Base-by-base conservation (phyloP, 768 basidiomycete genomes). In the Cyclocybe cylindracea region DNA sequence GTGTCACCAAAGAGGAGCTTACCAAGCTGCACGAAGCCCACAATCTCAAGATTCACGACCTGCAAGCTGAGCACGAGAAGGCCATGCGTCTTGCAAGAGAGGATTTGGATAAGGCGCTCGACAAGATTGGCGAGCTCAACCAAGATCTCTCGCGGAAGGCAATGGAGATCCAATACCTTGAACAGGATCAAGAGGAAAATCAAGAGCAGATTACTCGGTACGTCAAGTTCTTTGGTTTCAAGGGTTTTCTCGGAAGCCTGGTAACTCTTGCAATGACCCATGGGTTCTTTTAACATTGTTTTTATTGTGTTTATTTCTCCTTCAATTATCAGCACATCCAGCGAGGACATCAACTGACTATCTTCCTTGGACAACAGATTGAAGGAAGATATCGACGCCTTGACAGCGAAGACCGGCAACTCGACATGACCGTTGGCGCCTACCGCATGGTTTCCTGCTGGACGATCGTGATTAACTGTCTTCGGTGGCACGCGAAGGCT, bases 21-120 rank as follows among this genome's bases (percentile, higher is more conserved):
- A 83, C 85, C 64, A 80, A 77, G 61, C 70, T 90, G 62, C 88
- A 94, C 57, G 87, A 91, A 66, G 92, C 92, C 5, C 92, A 94
- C 66, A 89, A 88, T 64, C 74, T 87, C 55, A 93, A 87, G 73
- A 65, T 94, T 57, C 73, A 85, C 46, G 90, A 93, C 68, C 56
- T 92, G 48, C 76, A 87, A 64, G 84, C 85, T 11, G 81, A 79
- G 16, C 82, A 89, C 61, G 83, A 84, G 31, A 84, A 83, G 58
- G 73, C 71, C 24, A 64, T 84, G 43, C 80, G 79, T 58, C 72
- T 59, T 36, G 48, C 86, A 44, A 77, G 70, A 61, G 78, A 79
- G 34, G 79, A 90, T 60, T 74, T 91, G 7, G 83, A 86, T 34
- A 69, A 67, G 8, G 71, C 82, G 10, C 69, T 76, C 50, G 54